Percentiles rank a stretch among this genome's conserved stretches.
Evolutionary conservation across 1,139 yeast species (phyloP).

Genomic region (Candida dubliniensis): DNA sequence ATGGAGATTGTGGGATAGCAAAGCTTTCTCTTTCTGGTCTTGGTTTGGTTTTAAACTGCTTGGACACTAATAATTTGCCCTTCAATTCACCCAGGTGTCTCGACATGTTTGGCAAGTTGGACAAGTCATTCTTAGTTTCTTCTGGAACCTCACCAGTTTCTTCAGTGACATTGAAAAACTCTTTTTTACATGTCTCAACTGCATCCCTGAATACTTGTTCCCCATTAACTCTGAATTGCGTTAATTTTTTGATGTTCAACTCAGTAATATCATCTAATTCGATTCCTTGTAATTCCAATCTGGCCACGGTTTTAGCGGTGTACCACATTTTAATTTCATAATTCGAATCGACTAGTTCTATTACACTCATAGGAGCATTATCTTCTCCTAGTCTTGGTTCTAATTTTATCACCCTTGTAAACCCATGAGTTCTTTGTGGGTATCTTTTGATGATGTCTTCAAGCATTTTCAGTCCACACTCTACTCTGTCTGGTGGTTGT

Average conservation of each 20-base stretch:
- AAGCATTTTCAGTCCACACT: constrained; percentile 57
- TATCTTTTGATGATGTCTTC: constrained; percentile 67
- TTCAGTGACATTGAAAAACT: constrained; percentile 48
- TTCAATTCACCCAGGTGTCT: constrained; percentile 27
- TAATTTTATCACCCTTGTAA: constrained; percentile 78
- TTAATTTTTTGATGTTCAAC: constrained; percentile 55
- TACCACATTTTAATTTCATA: constrained; percentile 77
- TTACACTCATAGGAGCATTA: constrained; percentile 84
- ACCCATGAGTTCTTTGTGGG: constrained; percentile 68
- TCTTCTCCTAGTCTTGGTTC: constrained; percentile 87
- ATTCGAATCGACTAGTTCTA: constrained; percentile 79
- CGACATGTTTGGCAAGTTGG: constrained; percentile 35
- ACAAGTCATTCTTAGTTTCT: constrained; percentile 28
- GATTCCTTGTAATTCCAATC: constrained; percentile 66
- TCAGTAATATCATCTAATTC: constrained; percentile 62
- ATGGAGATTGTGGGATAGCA: constrained; percentile 41
- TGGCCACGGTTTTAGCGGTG: constrained; percentile 77
- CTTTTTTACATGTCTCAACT: constrained; percentile 63
- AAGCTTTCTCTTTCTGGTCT: constrained; percentile 23
- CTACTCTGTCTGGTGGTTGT: constrained; percentile 41
- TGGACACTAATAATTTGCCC: constrained; percentile 31
- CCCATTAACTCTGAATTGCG: constrained; percentile 49
- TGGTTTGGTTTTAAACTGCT: constrained; percentile 37
- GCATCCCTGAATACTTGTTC: constrained; percentile 54
- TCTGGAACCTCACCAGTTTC: constrained; percentile 26